Evolutionary conservation across 2,329 filamentous ascomycete species (phyloP), one percentile per base, ranked within the genome.

Genomic region (Westerdykella sp.): DNA sequence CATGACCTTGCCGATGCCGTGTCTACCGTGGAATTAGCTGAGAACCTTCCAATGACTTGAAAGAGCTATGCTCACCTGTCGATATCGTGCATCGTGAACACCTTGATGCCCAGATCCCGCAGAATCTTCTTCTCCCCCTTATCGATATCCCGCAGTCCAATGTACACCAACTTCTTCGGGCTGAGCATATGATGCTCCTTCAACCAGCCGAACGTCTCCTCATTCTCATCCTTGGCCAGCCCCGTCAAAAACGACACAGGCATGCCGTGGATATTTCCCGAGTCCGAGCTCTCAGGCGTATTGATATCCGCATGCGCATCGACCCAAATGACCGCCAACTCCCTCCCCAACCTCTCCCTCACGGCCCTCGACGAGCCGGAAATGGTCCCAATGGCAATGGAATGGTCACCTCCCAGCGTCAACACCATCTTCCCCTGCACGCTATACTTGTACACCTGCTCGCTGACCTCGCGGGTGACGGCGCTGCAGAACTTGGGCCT

Each of bases 221-320:
- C 78, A 43, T 79, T 75, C 38, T 87, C 79, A 58, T 89, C 87
- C 54, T 73, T 81, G 37, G 90, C 87, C 44, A 98, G 73, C 1
- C 93, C 88, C 0, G 89, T 90, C 54, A 95, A 69, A 70, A 97
- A 98, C 3, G 87, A 81, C 31, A 97, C 86, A 2, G 93, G 93
- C 93, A 98, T 98, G 56, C 93, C 93, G 71, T 98, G 93, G 50
- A 98, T 85, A 70, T 97, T 97, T 28, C 93, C 93, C 54, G 85
- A 93, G 34, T 78, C 85, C 53, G 85, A 91, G 38, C 81, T 84
- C 78, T 97, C 90, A 41, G 91, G 93, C 1, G 87, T 89, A 73
- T 98, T 98, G 75, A 98, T 96, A 69, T 98, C 93, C 42, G 91
- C 85, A 69, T 98, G 93, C 21, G 93, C 93, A 69, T 98, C 93